A percentile compares a stretch with the other conserved stretches of the same genome.
phyloP scores from a whole-genome alignment of 2,329 filamentous ascomycete species.

The Trichothecium roseum region DNA sequence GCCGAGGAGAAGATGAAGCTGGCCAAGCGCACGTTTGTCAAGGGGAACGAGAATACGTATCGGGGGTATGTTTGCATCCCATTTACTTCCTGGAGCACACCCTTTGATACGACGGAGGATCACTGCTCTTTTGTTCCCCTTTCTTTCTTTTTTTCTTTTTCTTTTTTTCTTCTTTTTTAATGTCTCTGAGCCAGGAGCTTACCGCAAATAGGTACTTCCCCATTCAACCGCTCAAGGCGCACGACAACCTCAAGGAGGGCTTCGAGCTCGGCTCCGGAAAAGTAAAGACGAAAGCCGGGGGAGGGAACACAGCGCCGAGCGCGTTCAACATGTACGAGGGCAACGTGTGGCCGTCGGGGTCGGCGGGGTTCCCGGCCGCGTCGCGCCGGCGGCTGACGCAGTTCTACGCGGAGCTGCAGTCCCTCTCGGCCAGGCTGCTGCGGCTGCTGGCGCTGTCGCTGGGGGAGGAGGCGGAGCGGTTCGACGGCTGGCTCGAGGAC shows the following conservation, averaged over 20 bases:
- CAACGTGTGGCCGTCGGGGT: conserved; percentile 5
- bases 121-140: conserved; percentile 2
- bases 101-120: too few species aligned
- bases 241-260: conserved; percentile 33
- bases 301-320: too few species aligned
- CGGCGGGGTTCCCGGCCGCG: conserved; percentile 1
- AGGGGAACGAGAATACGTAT: conserved; percentile 29
- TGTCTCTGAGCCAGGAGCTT: too few species aligned
- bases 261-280: conserved; percentile 28
- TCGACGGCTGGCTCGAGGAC: conserved; percentile 6
- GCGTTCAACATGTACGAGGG: conserved; percentile 5
- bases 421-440: conserved; percentile 5
- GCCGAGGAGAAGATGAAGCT: conserved; percentile 25
- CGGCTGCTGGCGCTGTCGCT: conserved; percentile 5
- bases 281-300: too few species aligned
- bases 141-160: conserved; percentile 1
- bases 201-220: conserved; percentile 33
- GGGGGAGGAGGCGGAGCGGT: conserved; percentile 6
- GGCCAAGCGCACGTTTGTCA: conserved; percentile 29
- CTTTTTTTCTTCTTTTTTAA: conserved; percentile 2
- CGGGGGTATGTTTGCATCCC: conserved; percentile 20
- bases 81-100: too few species aligned
- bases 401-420: conserved; percentile 6
- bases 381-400: conserved; percentile 3
- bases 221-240: conserved; percentile 21